Evolutionary conservation across 441 rosid genomes (phyloP).

Genomic region (Eruca vesicaria): DNA sequence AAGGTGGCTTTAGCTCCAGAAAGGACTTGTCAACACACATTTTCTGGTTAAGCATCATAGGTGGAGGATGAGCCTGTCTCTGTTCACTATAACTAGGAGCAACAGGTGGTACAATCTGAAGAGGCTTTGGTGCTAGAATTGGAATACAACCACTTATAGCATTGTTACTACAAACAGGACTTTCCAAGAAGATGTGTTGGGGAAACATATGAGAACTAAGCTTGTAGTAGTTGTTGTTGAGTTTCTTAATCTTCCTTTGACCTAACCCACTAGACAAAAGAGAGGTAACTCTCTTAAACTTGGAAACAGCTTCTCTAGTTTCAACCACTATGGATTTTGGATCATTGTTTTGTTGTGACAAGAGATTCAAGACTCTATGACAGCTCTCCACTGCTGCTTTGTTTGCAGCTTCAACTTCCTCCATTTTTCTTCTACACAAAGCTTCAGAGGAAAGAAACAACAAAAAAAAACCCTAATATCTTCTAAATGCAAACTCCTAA

Average conservation of each 20-base stretch:
- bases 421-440: constrained; percentile 34
- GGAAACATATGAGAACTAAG: constrained; percentile 37
- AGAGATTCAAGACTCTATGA: no score
- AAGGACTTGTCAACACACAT: constrained; percentile 33
- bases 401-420: constrained; percentile 53
- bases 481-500: background rate
- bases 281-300: constrained; percentile 51
- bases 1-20: constrained; percentile 34
- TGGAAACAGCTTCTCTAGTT: constrained; percentile 47
- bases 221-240: constrained; percentile 21
- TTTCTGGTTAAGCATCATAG: constrained; percentile 22
- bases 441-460: background rate
- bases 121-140: constrained; percentile 52
- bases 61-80: constrained; percentile 24
- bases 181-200: constrained; percentile 44
- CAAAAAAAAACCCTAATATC: background rate
- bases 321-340: constrained; percentile 39
- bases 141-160: constrained; percentile 9
- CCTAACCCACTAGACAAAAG: constrained; percentile 41
- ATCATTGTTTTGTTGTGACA: constrained; percentile 40
- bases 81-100: constrained; percentile 25
- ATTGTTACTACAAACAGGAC: constrained; percentile 21
- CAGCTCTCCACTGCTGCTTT: constrained; percentile 57
- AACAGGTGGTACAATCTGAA: constrained; percentile 43
- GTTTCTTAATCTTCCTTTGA: constrained; percentile 48